Conservation (phyloP, 2,329 filamentous ascomycete genomes). For the Ascocoryne sarcoides region DNA sequence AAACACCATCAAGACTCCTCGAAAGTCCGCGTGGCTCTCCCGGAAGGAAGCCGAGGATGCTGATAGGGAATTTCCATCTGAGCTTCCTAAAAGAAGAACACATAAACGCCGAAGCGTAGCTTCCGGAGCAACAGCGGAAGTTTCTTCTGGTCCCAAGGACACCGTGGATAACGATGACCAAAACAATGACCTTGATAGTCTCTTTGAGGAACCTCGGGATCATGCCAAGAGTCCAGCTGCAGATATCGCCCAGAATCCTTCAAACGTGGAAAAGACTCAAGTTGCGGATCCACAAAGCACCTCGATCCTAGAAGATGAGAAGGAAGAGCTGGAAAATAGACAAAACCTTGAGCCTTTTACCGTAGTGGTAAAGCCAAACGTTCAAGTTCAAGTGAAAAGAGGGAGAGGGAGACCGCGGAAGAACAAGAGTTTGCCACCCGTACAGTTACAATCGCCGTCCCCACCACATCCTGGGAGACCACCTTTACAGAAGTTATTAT, state of each 20-base stretch:
- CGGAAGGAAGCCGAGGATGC: slow-evolving; percentile 18
- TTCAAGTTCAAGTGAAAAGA: too few relatives aligned
- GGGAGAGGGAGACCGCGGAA: not conserved
- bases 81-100: slow-evolving; percentile 5
- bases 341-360: too few relatives aligned
- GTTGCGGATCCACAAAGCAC: too few relatives aligned
- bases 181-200: slow-evolving; percentile 15
- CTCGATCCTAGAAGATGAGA: too few relatives aligned
- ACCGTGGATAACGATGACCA: slow-evolving; percentile 8
- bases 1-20: slow-evolving; percentile 15
- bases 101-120: slow-evolving; percentile 3
- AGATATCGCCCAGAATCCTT: slow-evolving; percentile 2
- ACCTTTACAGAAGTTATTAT: slow-evolving; percentile 14
- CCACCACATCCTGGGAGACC: not conserved
- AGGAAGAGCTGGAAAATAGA: too few relatives aligned
- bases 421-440: slow-evolving; percentile 1
- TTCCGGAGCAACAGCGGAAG: slow-evolving; percentile 1
- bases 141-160: slow-evolving; percentile 9
- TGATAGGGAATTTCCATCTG: slow-evolving; percentile 1
- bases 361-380: too few relatives aligned
- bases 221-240: slow-evolving; percentile 4
- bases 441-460: not conserved
- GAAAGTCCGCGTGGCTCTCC: slow-evolving; percentile 23
- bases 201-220: slow-evolving; percentile 18
- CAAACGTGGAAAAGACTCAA: too few relatives aligned